These are phyloP conservation scores for Curvularia sp. DNA, from an alignment of 2,329 filamentous ascomycete genomes.

Conservation along the genomic window DNA sequence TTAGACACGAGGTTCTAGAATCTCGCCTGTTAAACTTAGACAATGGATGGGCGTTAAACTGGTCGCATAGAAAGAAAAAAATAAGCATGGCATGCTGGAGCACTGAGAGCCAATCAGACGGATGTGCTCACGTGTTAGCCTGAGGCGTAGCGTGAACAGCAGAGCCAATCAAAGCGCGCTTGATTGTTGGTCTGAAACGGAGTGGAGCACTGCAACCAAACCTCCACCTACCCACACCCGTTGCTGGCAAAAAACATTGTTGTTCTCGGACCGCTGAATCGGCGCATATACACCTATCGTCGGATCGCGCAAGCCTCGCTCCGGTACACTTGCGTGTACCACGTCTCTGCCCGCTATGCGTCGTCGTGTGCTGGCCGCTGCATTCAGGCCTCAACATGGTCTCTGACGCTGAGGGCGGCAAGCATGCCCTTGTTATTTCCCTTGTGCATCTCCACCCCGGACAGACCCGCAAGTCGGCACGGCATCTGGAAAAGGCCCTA, in stretches of 20 bases:
- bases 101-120: constrained; percentile 40
- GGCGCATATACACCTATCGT: constrained; percentile 44
- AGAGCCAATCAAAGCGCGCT: constrained; percentile 31
- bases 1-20: constrained; percentile 11
- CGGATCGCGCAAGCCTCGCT: constrained; percentile 31
- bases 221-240: constrained; percentile 7
- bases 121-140: constrained; percentile 3
- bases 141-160: constrained; percentile 17
- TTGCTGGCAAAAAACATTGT: background rate
- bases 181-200: constrained; percentile 31
- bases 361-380: constrained; percentile 22
- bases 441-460: constrained; percentile 19
- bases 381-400: constrained; percentile 20
- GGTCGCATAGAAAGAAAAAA: constrained; percentile 22
- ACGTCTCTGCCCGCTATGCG: constrained; percentile 22
- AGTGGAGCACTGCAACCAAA: constrained; percentile 26
- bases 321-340: constrained; percentile 30
- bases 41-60: constrained; percentile 37
- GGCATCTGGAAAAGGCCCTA: constrained; percentile 31
- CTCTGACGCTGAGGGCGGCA: constrained; percentile 29
- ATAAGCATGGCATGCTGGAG: constrained; percentile 16
- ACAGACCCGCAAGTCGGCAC: constrained; percentile 20
- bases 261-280: constrained; percentile 39
- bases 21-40: constrained; percentile 28
- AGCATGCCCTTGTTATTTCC: constrained; percentile 37